Evolutionary conservation across 108 stramenopile genomes (phyloP), one percentile per base, ranked within the genome.

Genomic region (Tribonema minus): DNA sequence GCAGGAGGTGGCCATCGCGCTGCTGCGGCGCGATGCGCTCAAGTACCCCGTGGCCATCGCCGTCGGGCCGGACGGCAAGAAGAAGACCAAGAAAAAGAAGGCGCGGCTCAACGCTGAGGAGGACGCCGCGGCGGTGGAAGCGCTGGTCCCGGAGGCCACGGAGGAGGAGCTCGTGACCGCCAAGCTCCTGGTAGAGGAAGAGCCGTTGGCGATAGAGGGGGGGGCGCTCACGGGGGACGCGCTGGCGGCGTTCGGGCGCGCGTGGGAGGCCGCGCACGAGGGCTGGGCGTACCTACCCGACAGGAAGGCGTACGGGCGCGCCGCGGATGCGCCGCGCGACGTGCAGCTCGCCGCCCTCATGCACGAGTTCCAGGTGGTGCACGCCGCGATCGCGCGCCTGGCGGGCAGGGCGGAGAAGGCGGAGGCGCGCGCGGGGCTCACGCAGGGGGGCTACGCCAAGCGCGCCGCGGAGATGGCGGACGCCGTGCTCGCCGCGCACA

Each of bases 271-370:
- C 2, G 75, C 54, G n/a, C 64, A 39, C 25, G 28, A 37, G 33
- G 72, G 72, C 37, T 72, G 72, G 72, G 72, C 72, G 31, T 82
- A 68, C 61, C 72, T 82, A 59, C 81, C 81, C 26, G 67, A 65
- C 67, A 41, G 72, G 12, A 58, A 60, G 36, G 72, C 81, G 27
- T 82, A 40, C 59, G 81, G 81, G 3, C 61, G 71, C 39, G 27
- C 65, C 23, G 46, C 81, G 3, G 73, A 64, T 1, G 81, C 81
- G 3, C 71, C 60, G 0, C 68, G 63, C 70, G 66, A 65, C 7
- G 71, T 68, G 39, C 46, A 70, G 33, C 29, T 82, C 39, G 72
- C 41, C 32, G 76, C 81, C 9, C 34, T 74, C 29, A 74, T 59
- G 41, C 72, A 82, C 60, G 64, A 65, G 33, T 82, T 82, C 30